Conservation (phyloP, 2,329 filamentous ascomycete genomes). For the Sporothrix pseudoabietina region DNA sequence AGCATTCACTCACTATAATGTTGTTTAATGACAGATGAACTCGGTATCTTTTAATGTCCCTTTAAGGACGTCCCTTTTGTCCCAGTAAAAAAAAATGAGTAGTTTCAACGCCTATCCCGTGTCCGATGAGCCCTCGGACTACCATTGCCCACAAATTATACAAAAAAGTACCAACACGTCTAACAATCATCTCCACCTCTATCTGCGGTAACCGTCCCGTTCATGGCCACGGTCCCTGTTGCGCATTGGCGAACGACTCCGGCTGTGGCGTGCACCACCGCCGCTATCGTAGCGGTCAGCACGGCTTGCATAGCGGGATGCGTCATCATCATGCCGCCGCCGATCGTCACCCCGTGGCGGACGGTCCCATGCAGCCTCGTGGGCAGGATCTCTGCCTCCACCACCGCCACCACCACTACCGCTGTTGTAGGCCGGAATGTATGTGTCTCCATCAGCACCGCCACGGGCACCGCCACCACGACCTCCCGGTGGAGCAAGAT, state of each 20-base stretch:
- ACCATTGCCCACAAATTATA: background rate
- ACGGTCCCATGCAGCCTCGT: slow-evolving; percentile 28
- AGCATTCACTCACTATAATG: no score
- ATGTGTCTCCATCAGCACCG: slow-evolving; percentile 48
- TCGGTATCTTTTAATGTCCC: background rate
- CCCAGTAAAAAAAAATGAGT: background rate
- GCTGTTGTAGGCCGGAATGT: slow-evolving; percentile 52
- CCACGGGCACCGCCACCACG: slow-evolving; percentile 34
- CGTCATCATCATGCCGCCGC: slow-evolving; percentile 45
- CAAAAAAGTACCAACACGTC: background rate
- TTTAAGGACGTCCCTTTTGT: background rate
- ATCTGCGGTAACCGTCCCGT: slow-evolving; percentile 55
- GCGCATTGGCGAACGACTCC: slow-evolving; percentile 49
- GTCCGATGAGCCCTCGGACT: background rate
- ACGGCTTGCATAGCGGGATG: slow-evolving; percentile 35
- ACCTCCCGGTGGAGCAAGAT: slow-evolving; percentile 31
- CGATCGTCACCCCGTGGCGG: slow-evolving; percentile 45
- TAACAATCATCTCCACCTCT: slow-evolving; percentile 32
- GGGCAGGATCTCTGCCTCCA: background rate
- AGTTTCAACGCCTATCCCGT: background rate
- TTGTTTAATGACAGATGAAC: background rate
- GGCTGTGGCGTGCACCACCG: slow-evolving; percentile 44
- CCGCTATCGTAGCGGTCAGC: slow-evolving; percentile 41
- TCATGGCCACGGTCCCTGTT: slow-evolving; percentile 49
- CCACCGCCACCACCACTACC: slow-evolving; percentile 38